Percentiles rank a stretch among this genome's conserved stretches.
Evolutionary conservation across 1,284 basidiomycete species (phyloP).

Genomic region (Irpex sp.): DNA sequence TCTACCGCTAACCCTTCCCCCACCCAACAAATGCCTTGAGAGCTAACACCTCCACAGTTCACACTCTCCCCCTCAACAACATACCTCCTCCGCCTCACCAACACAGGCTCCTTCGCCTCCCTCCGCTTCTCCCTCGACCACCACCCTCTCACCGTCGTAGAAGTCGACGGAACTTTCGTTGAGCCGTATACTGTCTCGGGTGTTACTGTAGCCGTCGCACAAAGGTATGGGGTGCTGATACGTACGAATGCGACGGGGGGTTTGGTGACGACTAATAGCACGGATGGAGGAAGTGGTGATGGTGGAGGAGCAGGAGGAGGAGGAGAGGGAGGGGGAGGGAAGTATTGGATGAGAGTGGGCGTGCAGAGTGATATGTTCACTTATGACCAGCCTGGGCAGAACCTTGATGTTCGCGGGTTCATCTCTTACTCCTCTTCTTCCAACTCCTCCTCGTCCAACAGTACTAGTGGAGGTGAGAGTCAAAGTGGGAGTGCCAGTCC

Average conservation of each 20-base stretch:
- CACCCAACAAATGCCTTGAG: no score
- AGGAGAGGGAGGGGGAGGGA: constrained; percentile 4
- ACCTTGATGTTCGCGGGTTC: constrained; percentile 31
- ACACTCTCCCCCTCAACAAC: constrained; percentile 26
- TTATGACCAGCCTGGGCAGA: constrained; percentile 30
- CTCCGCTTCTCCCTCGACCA: constrained; percentile 40
- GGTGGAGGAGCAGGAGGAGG: no score
- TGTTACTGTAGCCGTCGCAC: constrained; percentile 38
- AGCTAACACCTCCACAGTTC: constrained; percentile 9
- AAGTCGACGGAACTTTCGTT: constrained; percentile 43
- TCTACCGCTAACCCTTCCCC: no score
- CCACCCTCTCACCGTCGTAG: constrained; percentile 42
- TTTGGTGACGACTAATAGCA: no score
- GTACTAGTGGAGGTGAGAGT: neutral
- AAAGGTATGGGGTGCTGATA: constrained; percentile 46
- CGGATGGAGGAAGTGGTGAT: no score
- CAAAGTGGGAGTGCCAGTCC: no score
- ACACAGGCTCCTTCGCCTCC: constrained; percentile 43
- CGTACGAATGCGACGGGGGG: constrained; percentile 29
- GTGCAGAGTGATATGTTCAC: constrained; percentile 35
- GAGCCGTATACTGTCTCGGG: constrained; percentile 33
- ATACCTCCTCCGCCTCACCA: constrained; percentile 52
- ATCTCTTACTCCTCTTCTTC: constrained; percentile 21
- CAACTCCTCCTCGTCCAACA: no score
- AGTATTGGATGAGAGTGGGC: constrained; percentile 38